Evolutionary conservation across 352 stramenopile genomes (phyloP).

Genomic region (Phytophthora pseudosyringae): DNA sequence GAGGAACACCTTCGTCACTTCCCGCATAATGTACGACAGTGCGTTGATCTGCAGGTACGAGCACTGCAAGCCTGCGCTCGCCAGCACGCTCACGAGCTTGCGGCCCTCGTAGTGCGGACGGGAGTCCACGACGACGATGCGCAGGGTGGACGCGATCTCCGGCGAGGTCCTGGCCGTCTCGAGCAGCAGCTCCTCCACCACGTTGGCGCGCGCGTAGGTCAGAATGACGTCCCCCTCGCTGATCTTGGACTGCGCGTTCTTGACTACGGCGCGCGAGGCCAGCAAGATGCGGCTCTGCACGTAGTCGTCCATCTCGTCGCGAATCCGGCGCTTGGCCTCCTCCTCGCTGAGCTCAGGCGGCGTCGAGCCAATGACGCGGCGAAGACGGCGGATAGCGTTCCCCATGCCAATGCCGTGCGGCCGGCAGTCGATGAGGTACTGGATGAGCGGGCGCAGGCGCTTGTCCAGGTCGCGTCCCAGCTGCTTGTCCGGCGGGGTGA

Average conservation of each 20-base stretch:
- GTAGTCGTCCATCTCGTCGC: constrained; percentile 94
- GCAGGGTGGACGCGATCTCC: constrained; percentile 60
- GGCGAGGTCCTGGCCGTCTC: constrained; percentile 46
- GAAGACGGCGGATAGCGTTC: constrained; percentile 94
- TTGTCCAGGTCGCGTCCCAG: constrained; percentile 89
- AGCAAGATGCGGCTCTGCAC: constrained; percentile 94
- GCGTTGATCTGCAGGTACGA: constrained; percentile 96
- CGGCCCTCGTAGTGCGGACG: constrained; percentile 87
- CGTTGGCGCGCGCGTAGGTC: constrained; percentile 94
- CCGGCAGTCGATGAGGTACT: constrained; percentile 95
- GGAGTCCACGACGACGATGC: constrained; percentile 95
- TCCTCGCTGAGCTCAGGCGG: constrained; percentile 87
- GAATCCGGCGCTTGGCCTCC: constrained; percentile 85
- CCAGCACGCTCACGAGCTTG: constrained; percentile 77
- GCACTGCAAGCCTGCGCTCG: constrained; percentile 79
- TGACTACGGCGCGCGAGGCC: constrained; percentile 90
- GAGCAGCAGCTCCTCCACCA: constrained; percentile 89
- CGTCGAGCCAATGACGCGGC: constrained; percentile 89
- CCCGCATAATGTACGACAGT: constrained; percentile 96
- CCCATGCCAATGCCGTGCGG: constrained; percentile 95
- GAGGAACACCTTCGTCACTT: constrained; percentile 97
- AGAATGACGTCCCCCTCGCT: constrained; percentile 94
- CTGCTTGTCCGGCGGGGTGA: constrained; percentile 75
- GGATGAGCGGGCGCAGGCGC: constrained; percentile 92
- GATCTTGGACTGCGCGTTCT: constrained; percentile 91